Evolutionary conservation across 2,329 filamentous ascomycete genomes (phyloP).

Genomic region (Trichoderma sp.): DNA sequence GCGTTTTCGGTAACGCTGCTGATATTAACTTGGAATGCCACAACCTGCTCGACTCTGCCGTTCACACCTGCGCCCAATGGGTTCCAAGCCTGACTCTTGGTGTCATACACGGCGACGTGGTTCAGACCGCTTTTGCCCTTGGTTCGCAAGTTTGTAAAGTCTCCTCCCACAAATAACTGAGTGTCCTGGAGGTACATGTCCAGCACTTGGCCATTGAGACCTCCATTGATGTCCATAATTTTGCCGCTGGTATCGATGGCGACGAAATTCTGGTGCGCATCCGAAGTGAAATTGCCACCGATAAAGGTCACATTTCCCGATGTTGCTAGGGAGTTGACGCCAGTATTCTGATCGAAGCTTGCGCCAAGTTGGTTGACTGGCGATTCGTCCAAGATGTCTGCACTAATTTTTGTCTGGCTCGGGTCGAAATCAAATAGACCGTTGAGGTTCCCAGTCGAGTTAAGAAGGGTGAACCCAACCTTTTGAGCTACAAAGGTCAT

Average conservation of each 20-base stretch:
- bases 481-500: slow-evolving; percentile 88
- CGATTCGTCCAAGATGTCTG: slow-evolving; percentile 69
- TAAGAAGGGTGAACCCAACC: slow-evolving; percentile 75
- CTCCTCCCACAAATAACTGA: slow-evolving; percentile 78
- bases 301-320: slow-evolving; percentile 70
- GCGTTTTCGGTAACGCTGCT: slow-evolving; percentile 71
- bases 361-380: slow-evolving; percentile 76
- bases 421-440: slow-evolving; percentile 90
- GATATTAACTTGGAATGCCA: slow-evolving; percentile 78
- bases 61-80: slow-evolving; percentile 85
- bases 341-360: slow-evolving; percentile 67
- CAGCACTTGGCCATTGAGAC: slow-evolving; percentile 78
- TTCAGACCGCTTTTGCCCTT: slow-evolving; percentile 66
- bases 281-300: slow-evolving; percentile 80
- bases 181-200: slow-evolving; percentile 70
- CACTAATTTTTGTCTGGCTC: slow-evolving; percentile 53
- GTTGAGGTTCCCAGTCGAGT: slow-evolving; percentile 80
- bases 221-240: slow-evolving; percentile 66
- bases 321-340: slow-evolving; percentile 69
- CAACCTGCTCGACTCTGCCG: slow-evolving; percentile 73
- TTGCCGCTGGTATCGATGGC: slow-evolving; percentile 68
- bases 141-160: slow-evolving; percentile 75
- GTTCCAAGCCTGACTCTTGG: slow-evolving; percentile 69
- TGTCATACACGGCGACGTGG: slow-evolving; percentile 78
- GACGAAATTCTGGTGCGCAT: slow-evolving; percentile 74